Evolutionary conservation across 2,329 filamentous ascomycete species (phyloP).

Genomic region (Cordyceps tenuipes): DNA sequence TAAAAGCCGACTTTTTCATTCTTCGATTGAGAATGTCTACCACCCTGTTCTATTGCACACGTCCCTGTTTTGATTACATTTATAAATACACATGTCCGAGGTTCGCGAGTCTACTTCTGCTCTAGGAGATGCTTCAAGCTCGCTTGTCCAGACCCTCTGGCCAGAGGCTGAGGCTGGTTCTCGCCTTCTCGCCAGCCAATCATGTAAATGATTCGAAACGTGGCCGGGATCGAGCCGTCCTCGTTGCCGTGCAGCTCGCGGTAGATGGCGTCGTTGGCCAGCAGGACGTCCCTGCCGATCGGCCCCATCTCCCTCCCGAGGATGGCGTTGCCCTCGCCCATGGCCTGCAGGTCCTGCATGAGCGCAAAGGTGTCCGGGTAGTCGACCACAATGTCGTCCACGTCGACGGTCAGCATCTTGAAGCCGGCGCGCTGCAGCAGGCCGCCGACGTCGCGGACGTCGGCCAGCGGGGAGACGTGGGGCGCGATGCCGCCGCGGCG

Average conservation of each 20-base stretch:
- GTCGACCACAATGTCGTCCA: conserved; percentile 94
- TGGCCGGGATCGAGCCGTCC: conserved; percentile 72
- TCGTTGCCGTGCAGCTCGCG: conserved; percentile 76
- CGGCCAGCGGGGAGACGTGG: conserved; percentile 83
- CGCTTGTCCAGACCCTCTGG: conserved; percentile 76
- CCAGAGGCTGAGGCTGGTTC: conserved; percentile 69
- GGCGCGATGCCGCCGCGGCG: conserved; percentile 84
- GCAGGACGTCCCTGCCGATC: conserved; percentile 71
- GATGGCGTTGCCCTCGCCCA: conserved; percentile 92
- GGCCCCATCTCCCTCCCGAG: conserved; percentile 73
- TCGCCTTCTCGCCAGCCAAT: conserved; percentile 92
- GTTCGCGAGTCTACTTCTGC: conserved; percentile 27
- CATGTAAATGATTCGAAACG: conserved; percentile 95
- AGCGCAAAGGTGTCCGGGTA: conserved; percentile 84
- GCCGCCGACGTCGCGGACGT: conserved; percentile 85
- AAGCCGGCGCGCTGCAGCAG: conserved; percentile 82
- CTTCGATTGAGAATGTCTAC: background rate
- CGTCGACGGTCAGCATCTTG: conserved; percentile 91
- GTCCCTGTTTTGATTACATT: background rate
- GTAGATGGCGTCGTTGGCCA: conserved; percentile 87
- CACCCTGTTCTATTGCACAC: background rate
- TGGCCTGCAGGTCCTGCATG: conserved; percentile 89
- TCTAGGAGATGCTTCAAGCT: conserved; percentile 77
- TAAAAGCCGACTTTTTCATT: background rate
- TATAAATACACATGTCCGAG: background rate